phyloP scores from a whole-genome alignment of 1,284 basidiomycete genomes.

The Ganoderma meredithae region DNA sequence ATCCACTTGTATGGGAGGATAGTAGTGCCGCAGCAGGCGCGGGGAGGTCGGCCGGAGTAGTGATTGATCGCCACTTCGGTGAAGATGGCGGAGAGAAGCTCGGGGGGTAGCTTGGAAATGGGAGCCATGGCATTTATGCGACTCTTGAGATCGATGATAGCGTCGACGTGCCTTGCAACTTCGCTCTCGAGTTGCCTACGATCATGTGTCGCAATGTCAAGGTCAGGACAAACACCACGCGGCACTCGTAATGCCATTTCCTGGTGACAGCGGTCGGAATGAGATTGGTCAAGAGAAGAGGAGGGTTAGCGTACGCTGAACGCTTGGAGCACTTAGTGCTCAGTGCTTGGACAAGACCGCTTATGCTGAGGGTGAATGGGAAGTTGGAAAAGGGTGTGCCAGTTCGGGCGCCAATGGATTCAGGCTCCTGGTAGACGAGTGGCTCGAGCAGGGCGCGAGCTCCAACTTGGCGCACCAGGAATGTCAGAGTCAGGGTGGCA shows the following conservation, averaged over 20 bases:
- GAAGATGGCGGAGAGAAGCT: conserved; percentile 26
- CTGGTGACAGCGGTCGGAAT: background rate
- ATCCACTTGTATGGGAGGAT: conserved; percentile 25
- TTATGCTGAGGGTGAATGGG: background rate
- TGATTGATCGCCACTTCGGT: conserved; percentile 8
- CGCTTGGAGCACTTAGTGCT: background rate
- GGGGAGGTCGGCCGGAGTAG: conserved; percentile 4
- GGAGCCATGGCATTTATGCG: conserved; percentile 20
- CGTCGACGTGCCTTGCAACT: conserved; percentile 12
- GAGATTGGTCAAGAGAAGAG: background rate
- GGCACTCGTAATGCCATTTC: background rate
- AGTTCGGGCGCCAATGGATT: background rate
- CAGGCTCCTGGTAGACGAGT: background rate
- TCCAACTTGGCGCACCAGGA: no score
- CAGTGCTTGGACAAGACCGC: background rate
- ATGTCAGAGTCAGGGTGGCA: background rate
- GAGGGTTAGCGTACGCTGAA: background rate
- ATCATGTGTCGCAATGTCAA: background rate
- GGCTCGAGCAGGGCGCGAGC: background rate
- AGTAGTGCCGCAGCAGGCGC: background rate
- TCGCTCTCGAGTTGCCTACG: conserved; percentile 17
- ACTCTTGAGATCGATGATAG: conserved; percentile 21
- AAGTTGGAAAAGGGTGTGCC: background rate
- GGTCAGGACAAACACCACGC: background rate
- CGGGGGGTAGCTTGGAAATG: conserved; percentile 19